Percentiles rank a stretch among this genome's conserved stretches.
phyloP scores from a whole-genome alignment of 1,284 basidiomycete species.

The Marasmius oreades region DNA sequence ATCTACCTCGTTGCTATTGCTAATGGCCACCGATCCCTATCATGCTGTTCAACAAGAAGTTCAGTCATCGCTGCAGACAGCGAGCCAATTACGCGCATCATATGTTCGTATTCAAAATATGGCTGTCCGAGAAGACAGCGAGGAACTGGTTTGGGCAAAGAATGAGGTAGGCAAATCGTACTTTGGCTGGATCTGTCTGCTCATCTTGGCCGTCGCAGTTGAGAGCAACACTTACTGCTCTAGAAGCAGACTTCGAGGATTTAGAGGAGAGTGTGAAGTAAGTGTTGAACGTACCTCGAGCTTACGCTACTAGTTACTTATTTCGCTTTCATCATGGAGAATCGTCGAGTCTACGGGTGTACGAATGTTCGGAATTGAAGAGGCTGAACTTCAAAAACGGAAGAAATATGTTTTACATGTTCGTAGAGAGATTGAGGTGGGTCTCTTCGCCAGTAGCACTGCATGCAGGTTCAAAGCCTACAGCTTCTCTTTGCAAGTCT shows the following conservation, averaged over 20 bases:
- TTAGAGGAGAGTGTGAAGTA: slow-evolving; percentile 85
- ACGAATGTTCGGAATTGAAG: slow-evolving; percentile 78
- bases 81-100: slow-evolving; percentile 67
- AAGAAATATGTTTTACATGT: slow-evolving; percentile 74
- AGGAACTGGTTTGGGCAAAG: slow-evolving; percentile 15
- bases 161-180: slow-evolving; percentile 47
- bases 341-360: slow-evolving; percentile 80
- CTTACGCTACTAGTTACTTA: background rate
- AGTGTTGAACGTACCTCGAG: slow-evolving; percentile 18
- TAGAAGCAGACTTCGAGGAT: slow-evolving; percentile 85
- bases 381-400: slow-evolving; percentile 68
- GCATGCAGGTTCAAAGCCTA: slow-evolving; percentile 20
- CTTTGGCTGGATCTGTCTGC: background rate
- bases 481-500: slow-evolving; percentile 34
- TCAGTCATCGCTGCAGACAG: slow-evolving; percentile 65
- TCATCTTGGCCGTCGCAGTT: slow-evolving; percentile 42
- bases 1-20: no score
- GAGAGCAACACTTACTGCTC: slow-evolving; percentile 66
- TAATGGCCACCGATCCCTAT: slow-evolving; percentile 77
- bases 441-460: slow-evolving; percentile 26
- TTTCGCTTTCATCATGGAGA: slow-evolving; percentile 33
- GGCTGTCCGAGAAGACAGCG: slow-evolving; percentile 17
- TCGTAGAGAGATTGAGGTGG: slow-evolving; percentile 72
- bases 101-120: slow-evolving; percentile 74
- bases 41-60: slow-evolving; percentile 79